These are phyloP conservation scores for Alternaria sp. DNA, from an alignment of 2,329 filamentous ascomycete species.

Conservation along the genomic window DNA sequence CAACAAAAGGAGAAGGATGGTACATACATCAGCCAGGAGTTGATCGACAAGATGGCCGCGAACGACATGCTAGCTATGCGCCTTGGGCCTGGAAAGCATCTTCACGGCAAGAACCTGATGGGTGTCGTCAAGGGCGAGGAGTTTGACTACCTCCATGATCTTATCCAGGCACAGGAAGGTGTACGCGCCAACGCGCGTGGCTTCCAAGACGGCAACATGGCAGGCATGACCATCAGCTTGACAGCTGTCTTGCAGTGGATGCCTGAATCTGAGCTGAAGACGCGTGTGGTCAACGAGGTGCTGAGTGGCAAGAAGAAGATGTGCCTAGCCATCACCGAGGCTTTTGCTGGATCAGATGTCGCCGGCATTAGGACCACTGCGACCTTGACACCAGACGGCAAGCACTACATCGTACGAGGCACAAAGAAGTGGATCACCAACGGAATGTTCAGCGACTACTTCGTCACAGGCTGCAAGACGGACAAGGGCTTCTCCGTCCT, in stretches of 20 bases:
- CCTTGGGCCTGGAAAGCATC: slow-evolving; percentile 80
- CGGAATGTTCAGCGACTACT: slow-evolving; percentile 81
- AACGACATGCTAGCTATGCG: slow-evolving; percentile 80
- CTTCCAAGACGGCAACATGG: slow-evolving; percentile 87
- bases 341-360: slow-evolving; percentile 84
- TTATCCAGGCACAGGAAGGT: slow-evolving; percentile 77
- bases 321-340: slow-evolving; percentile 85
- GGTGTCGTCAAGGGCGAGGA: slow-evolving; percentile 76
- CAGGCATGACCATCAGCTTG: slow-evolving; percentile 82
- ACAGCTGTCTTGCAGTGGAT: slow-evolving; percentile 82
- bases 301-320: slow-evolving; percentile 86
- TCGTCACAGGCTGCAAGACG: slow-evolving; percentile 80
- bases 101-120: slow-evolving; percentile 73
- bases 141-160: slow-evolving; percentile 87
- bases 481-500: slow-evolving; percentile 80
- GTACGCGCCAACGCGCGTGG: slow-evolving; percentile 74
- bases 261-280: slow-evolving; percentile 69
- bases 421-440: slow-evolving; percentile 87
- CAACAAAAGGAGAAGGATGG: slow-evolving; percentile 77
- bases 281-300: slow-evolving; percentile 72
- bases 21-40: slow-evolving; percentile 69
- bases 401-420: slow-evolving; percentile 69
- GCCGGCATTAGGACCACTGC: slow-evolving; percentile 81
- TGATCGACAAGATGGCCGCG: slow-evolving; percentile 80
- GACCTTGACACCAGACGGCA: slow-evolving; percentile 46